These are phyloP conservation scores for Penicillium sp. DNA, from an alignment of 2,329 filamentous ascomycete genomes.

Conservation along the genomic window DNA sequence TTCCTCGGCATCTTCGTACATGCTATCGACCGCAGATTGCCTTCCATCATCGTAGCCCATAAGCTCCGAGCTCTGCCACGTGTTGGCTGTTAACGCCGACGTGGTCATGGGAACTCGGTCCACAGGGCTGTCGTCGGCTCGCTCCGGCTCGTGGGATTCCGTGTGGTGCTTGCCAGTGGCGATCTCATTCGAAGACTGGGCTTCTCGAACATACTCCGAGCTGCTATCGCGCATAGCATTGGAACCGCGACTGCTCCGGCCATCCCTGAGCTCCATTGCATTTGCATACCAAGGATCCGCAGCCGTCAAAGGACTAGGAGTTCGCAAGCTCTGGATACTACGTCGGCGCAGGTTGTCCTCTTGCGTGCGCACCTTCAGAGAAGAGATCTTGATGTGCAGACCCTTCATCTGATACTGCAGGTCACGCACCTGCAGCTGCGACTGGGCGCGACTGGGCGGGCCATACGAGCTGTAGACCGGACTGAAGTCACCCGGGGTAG, in stretches of 20 bases:
- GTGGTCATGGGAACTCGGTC: slow-evolving; percentile 3
- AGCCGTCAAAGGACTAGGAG: slow-evolving; percentile 75
- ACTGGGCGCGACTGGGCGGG: slow-evolving; percentile 63
- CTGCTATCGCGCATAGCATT: slow-evolving; percentile 36
- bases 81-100: slow-evolving; percentile 5
- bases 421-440: slow-evolving; percentile 68
- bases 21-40: slow-evolving; percentile 35
- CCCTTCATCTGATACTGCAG: slow-evolving; percentile 83
- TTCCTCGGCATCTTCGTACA: slow-evolving; percentile 46
- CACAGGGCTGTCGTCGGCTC: slow-evolving; percentile 5
- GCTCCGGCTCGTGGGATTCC: slow-evolving; percentile 4
- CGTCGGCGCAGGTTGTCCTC: slow-evolving; percentile 75
- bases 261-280: slow-evolving; percentile 36
- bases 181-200: slow-evolving; percentile 22
- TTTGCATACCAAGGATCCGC: slow-evolving; percentile 59
- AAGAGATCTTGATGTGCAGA: slow-evolving; percentile 80
- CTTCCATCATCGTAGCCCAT: slow-evolving; percentile 25
- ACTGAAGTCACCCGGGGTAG: slow-evolving; percentile 34
- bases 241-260: slow-evolving; percentile 35
- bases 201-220: slow-evolving; percentile 27
- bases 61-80: slow-evolving; percentile 11
- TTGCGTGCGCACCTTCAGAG: slow-evolving; percentile 70
- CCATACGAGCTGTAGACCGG: slow-evolving; percentile 39
- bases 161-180: slow-evolving; percentile 10
- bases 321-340: slow-evolving; percentile 71